Conservation (phyloP, 78 protist species). For the Pelomyxa schiedti region DNA sequence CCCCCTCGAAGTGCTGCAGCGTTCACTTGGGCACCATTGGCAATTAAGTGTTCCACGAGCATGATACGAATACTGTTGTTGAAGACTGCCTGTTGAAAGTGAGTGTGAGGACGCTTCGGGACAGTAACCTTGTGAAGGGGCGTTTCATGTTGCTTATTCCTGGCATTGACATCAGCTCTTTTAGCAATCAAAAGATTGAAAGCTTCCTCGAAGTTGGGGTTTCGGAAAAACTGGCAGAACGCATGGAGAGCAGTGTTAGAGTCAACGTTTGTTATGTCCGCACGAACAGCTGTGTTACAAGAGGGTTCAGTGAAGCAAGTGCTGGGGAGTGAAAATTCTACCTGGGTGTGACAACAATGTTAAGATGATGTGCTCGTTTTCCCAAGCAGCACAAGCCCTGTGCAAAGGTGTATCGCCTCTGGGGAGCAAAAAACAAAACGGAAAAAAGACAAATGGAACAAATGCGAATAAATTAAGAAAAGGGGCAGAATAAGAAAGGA, state of each 20-base stretch:
- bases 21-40: conserved; percentile 41
- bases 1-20: conserved; percentile 10
- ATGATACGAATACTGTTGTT: background rate
- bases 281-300: conserved; percentile 23
- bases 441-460: too few species aligned
- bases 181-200: conserved; percentile 31
- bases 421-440: too few species aligned
- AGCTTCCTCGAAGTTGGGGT: conserved; percentile 39
- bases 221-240: conserved; percentile 44
- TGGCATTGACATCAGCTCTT: conserved; percentile 44
- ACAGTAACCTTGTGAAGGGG: conserved; percentile 54
- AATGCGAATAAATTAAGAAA: too few species aligned
- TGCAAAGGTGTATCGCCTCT: background rate
- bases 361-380: background rate
- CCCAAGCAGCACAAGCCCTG: background rate
- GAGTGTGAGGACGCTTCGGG: too few species aligned
- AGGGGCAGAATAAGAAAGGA: too few species aligned
- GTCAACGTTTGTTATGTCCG: conserved; percentile 36
- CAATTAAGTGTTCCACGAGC: background rate
- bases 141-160: conserved; percentile 51
- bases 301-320: too few species aligned
- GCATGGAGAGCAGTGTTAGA: conserved; percentile 35
- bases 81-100: too few species aligned
- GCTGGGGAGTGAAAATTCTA: too few species aligned
- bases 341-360: background rate